phyloP scores from a whole-genome alignment of 2,329 filamentous ascomycete species.

The Trichocomaceae sp. region DNA sequence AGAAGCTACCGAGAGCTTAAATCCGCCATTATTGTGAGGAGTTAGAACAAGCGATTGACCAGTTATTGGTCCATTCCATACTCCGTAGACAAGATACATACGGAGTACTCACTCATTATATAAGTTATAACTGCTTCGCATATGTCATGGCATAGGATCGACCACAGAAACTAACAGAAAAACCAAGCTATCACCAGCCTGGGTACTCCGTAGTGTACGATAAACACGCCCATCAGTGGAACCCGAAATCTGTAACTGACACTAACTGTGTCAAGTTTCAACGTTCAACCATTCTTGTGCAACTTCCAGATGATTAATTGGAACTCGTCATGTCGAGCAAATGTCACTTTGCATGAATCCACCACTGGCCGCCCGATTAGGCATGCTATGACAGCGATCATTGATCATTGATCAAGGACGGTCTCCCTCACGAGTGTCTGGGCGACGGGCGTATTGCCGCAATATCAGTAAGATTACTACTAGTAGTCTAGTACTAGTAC shows the following conservation, averaged over 20 bases:
- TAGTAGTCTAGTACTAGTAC: too few species aligned
- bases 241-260: not conserved
- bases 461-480: not conserved
- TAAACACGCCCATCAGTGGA: not conserved
- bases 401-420: not conserved
- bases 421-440: not conserved
- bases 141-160: not conserved
- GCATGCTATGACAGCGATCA: not conserved
- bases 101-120: too few species aligned
- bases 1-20: constrained; percentile 7
- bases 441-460: not conserved
- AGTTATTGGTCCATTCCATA: too few species aligned
- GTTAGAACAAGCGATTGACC: not conserved
- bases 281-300: not conserved
- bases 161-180: too few species aligned
- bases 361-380: not conserved
- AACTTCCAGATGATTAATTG: not conserved
- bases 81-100: too few species aligned
- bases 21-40: not conserved
- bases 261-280: not conserved
- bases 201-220: too few species aligned
- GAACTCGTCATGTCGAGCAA: not conserved
- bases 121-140: too few species aligned
- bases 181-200: too few species aligned
- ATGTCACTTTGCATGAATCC: not conserved